Evolutionary conservation across 495 filamentous ascomycete species (phyloP).

Genomic region (Talaromyces thailandensis): DNA sequence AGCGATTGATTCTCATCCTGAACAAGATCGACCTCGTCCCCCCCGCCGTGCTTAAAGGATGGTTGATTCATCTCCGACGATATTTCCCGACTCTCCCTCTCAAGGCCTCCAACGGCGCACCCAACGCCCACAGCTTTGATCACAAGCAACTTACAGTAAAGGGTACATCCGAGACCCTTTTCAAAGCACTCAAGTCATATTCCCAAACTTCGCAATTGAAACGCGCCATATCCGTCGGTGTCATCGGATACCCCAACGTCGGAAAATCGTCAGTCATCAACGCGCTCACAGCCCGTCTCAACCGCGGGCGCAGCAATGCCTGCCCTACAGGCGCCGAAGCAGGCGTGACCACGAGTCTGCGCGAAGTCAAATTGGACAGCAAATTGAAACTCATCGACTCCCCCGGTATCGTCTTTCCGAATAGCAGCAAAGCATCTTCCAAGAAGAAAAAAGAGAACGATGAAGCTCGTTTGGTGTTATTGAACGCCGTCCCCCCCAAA

Average conservation of each 20-base stretch:
- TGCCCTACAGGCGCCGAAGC: conserved; percentile 90
- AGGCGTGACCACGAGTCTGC: conserved; percentile 81
- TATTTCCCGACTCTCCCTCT: conserved; percentile 92
- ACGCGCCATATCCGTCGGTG: conserved; percentile 81
- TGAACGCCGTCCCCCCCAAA: conserved; percentile 89
- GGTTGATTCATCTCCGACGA: conserved; percentile 77
- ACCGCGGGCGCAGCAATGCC: conserved; percentile 54
- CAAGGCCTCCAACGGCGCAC: conserved; percentile 71
- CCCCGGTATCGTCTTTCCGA: conserved; percentile 91
- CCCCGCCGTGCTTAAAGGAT: conserved; percentile 66
- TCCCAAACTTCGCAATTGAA: conserved; percentile 78
- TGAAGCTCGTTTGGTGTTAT: conserved; percentile 74
- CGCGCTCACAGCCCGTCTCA: conserved; percentile 72
- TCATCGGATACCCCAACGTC: conserved; percentile 96
- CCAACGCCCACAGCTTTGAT: conserved; percentile 86
- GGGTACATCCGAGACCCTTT: conserved; percentile 77
- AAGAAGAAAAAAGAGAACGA: conserved; percentile 43
- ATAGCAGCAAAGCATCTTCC: conserved; percentile 40
- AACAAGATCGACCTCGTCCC: conserved; percentile 97
- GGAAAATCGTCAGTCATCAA: conserved; percentile 98
- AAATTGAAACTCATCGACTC: conserved; percentile 93
- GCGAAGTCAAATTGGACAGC: conserved; percentile 88
- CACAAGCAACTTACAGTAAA: conserved; percentile 83
- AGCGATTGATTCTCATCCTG: conserved; percentile 84
- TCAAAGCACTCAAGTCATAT: conserved; percentile 85